Evolutionary conservation across 148 eudicot genomes (phyloP).

Genomic region (Heliamphora exappendiculata): DNA sequence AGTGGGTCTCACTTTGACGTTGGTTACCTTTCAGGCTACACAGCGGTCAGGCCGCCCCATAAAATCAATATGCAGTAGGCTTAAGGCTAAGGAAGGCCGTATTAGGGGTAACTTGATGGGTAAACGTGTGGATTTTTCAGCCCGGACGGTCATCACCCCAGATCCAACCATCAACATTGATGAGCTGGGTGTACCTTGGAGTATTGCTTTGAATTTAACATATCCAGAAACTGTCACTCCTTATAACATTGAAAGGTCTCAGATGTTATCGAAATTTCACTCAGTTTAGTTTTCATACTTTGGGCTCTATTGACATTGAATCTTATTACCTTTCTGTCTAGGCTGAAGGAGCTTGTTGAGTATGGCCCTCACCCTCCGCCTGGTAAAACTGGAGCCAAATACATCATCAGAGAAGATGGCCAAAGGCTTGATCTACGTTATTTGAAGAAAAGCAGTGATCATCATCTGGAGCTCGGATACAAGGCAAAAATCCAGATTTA

Average conservation of each 20-base stretch:
- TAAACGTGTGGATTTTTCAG: slow-evolving; percentile 95
- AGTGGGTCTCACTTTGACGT: not conserved
- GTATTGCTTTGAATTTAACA: slow-evolving; percentile 95
- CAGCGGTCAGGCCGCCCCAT: slow-evolving; percentile 99
- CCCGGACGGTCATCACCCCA: slow-evolving; percentile 98
- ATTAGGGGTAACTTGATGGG: slow-evolving; percentile 98
- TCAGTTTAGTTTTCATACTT: not conserved
- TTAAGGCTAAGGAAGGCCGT: slow-evolving; percentile 98
- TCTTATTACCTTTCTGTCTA: slow-evolving; percentile 11
- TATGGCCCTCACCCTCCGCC: slow-evolving; percentile 99
- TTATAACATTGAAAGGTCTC: slow-evolving; percentile 88
- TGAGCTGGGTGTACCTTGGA: slow-evolving; percentile 97
- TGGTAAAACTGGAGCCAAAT: slow-evolving; percentile 98
- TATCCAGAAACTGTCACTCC: slow-evolving; percentile 99
- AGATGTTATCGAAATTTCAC: not conserved
- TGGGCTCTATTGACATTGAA: not conserved
- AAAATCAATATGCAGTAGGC: slow-evolving; percentile 89
- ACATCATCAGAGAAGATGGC: slow-evolving; percentile 95
- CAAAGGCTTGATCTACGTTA: slow-evolving; percentile 99
- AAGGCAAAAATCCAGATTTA: slow-evolving; percentile 38
- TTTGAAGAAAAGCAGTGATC: slow-evolving; percentile 95
- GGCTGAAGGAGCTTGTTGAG: slow-evolving; percentile 98
- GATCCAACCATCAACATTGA: slow-evolving; percentile 97
- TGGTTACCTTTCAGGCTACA: slow-evolving; percentile 56
- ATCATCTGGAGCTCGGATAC: slow-evolving; percentile 95